Conservation (phyloP, 371 early-diverging fungal genomes). For the Blyttiomyces sp. region DNA sequence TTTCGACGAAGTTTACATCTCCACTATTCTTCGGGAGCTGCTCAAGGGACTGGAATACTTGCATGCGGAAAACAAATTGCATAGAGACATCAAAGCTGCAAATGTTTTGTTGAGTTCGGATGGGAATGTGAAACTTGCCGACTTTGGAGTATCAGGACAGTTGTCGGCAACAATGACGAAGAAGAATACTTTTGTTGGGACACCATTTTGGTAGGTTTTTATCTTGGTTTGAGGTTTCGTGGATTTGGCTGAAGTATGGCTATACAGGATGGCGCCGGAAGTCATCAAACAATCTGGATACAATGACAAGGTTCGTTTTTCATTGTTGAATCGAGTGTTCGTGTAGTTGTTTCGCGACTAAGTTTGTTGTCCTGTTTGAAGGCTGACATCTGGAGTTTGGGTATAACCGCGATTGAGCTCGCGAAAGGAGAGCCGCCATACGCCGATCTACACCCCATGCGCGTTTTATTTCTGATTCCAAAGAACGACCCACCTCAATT, state of each 20-base stretch:
- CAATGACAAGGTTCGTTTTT: conserved; percentile 63
- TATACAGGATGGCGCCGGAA: conserved; percentile 46
- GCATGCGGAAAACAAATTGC: conserved; percentile 90
- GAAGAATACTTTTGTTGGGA: conserved; percentile 98
- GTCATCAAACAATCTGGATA: conserved; percentile 96
- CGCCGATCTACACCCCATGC: conserved; percentile 88
- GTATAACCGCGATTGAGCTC: conserved; percentile 97
- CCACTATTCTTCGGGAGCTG: conserved; percentile 87
- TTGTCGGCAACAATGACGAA: conserved; percentile 89
- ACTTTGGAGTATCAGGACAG: conserved; percentile 97
- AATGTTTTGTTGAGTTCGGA: conserved; percentile 76
- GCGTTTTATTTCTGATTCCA: conserved; percentile 89
- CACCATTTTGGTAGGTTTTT: conserved; percentile 97
- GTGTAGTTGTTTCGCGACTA: not conserved
- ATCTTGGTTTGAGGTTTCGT: too few species aligned
- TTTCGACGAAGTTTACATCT: conserved; percentile 85
- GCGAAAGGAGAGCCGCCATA: conserved; percentile 93
- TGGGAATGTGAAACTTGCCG: conserved; percentile 89
- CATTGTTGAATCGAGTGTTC: not conserved
- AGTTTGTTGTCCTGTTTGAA: not conserved
- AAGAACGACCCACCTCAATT: conserved; percentile 84
- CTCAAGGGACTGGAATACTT: conserved; percentile 92
- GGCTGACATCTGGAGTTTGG: conserved; percentile 98
- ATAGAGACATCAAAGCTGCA: conserved; percentile 82
- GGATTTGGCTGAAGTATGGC: not conserved